phyloP scores from a whole-genome alignment of 495 filamentous ascomycete genomes.

The Penicillium longicatenatum region DNA sequence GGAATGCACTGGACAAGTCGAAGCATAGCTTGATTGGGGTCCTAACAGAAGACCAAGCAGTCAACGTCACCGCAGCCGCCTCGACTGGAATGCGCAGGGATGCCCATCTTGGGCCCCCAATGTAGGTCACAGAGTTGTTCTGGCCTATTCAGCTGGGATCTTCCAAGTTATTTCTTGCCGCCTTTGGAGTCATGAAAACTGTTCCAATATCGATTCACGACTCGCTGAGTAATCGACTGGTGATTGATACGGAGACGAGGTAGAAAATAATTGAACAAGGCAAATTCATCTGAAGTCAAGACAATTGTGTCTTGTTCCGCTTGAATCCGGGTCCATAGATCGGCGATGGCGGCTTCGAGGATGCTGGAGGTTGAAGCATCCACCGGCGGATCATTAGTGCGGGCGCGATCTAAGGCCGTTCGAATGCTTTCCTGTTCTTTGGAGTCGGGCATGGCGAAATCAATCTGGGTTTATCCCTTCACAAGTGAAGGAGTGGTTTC shows the following conservation, averaged over 20 bases:
- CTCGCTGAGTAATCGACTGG: conserved; percentile 35
- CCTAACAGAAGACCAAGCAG: not conserved
- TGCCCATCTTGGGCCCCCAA: not conserved
- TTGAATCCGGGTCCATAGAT: conserved; percentile 64
- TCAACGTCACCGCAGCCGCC: not conserved
- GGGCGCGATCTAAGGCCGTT: conserved; percentile 65
- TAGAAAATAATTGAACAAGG: conserved; percentile 76
- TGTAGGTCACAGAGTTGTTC: not conserved
- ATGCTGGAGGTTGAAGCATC: conserved; percentile 52
- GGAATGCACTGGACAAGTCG: not conserved
- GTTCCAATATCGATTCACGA: conserved; percentile 53
- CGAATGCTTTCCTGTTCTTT: conserved; percentile 29
- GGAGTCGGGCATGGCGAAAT: conserved; percentile 21
- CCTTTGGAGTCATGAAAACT: conserved; percentile 35
- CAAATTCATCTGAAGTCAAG: conserved; percentile 69
- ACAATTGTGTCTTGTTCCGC: conserved; percentile 62
- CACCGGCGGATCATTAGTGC: conserved; percentile 59
- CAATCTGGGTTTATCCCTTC: no score
- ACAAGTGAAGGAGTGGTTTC: no score
- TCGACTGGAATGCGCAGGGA: not conserved
- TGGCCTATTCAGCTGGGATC: not conserved
- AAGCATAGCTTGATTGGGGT: not conserved
- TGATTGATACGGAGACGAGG: conserved; percentile 50
- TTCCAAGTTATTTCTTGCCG: conserved; percentile 26
- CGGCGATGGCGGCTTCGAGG: conserved; percentile 57